These are phyloP conservation scores for Trichoderma virens DNA, from an alignment of 495 filamentous ascomycete species.

Conservation along the genomic window DNA sequence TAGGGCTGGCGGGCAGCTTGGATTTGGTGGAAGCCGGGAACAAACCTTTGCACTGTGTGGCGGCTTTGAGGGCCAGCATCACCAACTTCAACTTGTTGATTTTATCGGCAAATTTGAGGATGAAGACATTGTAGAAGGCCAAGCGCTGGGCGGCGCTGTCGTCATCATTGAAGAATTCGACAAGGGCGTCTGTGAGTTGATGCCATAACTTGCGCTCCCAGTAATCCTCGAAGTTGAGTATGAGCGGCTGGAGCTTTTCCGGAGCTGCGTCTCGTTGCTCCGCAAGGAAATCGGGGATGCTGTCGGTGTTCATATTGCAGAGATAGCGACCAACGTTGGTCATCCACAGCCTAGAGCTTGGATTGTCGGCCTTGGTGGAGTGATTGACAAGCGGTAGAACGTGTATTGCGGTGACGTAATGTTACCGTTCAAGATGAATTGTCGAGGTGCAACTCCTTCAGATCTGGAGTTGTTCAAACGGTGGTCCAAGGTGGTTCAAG, in stretches of 20 bases:
- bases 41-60: slow-evolving; percentile 77
- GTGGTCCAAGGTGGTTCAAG: not conserved
- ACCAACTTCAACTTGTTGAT: slow-evolving; percentile 99
- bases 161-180: slow-evolving; percentile 80
- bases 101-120: slow-evolving; percentile 92
- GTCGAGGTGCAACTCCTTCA: not conserved
- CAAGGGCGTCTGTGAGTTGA: slow-evolving; percentile 83
- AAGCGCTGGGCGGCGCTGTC: slow-evolving; percentile 79
- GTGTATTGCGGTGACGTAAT: not conserved
- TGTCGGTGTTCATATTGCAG: slow-evolving; percentile 64
- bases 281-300: slow-evolving; percentile 83
- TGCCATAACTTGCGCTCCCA: slow-evolving; percentile 99
- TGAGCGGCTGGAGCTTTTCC: slow-evolving; percentile 75
- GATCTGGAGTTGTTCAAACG: not conserved
- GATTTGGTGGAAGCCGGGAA: not conserved
- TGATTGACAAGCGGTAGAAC: not conserved
- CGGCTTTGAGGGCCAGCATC: slow-evolving; percentile 75
- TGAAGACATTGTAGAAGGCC: slow-evolving; percentile 86
- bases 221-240: slow-evolving; percentile 89
- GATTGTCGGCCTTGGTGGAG: not conserved
- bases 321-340: not conserved
- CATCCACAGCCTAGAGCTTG: not conserved
- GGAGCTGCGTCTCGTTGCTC: slow-evolving; percentile 82
- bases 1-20: not conserved
- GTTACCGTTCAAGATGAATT: not conserved